phyloP scores from a whole-genome alignment of 306 rosid genomes.

The Dalbergia cultrata region DNA sequence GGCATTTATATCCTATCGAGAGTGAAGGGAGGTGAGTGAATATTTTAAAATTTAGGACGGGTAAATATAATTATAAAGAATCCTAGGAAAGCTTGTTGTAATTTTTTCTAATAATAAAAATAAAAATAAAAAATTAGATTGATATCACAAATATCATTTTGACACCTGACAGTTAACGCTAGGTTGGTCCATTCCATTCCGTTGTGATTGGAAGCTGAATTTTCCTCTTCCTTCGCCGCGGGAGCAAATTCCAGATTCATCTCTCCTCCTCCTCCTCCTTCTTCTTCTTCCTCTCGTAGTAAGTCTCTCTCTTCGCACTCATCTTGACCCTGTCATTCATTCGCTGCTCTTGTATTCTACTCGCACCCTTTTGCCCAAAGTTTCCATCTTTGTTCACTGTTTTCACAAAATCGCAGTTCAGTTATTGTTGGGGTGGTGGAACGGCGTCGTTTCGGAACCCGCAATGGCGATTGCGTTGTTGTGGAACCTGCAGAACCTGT shows the following conservation, averaged over 20 bases:
- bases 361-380: not conserved
- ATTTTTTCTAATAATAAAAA: too few species aligned
- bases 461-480: conserved; percentile 65
- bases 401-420: not conserved
- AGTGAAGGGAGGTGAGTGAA: too few species aligned
- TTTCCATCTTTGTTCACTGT: not conserved
- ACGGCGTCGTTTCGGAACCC: not conserved
- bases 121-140: too few species aligned
- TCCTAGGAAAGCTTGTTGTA: too few species aligned
- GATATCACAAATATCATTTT: not conserved
- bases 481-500: conserved; percentile 62
- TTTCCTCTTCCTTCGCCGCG: not conserved
- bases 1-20: too few species aligned
- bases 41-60: too few species aligned
- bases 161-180: not conserved
- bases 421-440: not conserved
- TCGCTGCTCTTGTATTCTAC: not conserved
- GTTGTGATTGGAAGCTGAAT: conserved; percentile 1
- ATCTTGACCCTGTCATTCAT: not conserved
- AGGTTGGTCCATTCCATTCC: not conserved
- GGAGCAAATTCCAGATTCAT: not conserved
- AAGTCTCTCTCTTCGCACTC: not conserved
- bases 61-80: too few species aligned
- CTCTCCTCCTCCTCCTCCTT: not conserved
- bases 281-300: not conserved